phyloP scores from a whole-genome alignment of 192 early-diverging fungal genomes.

The Coemansia sp. region DNA sequence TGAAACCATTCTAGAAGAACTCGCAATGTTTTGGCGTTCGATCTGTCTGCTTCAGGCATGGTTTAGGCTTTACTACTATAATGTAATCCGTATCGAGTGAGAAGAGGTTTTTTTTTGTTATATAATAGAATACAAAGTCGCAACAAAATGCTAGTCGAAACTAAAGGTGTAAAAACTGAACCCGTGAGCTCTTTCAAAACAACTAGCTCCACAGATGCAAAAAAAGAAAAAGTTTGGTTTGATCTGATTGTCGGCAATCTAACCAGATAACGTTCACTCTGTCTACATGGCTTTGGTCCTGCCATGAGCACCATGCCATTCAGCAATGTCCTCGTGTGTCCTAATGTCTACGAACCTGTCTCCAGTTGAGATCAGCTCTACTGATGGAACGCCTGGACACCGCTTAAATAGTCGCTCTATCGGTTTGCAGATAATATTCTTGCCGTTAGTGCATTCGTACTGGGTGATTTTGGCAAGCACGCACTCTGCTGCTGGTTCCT shows the following conservation, averaged over 20 bases:
- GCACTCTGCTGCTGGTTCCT: constrained; percentile 25
- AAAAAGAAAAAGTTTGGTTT: constrained; percentile 19
- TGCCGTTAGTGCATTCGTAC: constrained; percentile 36
- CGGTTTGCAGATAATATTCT: constrained; percentile 27
- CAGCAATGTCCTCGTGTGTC: constrained; percentile 2
- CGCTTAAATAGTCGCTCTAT: constrained; percentile 49
- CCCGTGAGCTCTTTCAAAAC: background rate
- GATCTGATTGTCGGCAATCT: constrained; percentile 11
- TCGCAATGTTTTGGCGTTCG: constrained; percentile 17
- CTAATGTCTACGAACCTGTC: constrained; percentile 26
- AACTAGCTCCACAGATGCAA: background rate
- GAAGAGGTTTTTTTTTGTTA: background rate
- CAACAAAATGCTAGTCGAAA: background rate
- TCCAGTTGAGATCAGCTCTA: constrained; percentile 40
- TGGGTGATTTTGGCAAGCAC: constrained; percentile 36
- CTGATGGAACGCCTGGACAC: constrained; percentile 30
- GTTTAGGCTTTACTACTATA: background rate
- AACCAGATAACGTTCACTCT: background rate
- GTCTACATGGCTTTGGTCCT: background rate
- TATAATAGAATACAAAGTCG: background rate
- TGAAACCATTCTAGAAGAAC: constrained; percentile 57
- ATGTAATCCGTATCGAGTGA: background rate
- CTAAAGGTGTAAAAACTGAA: background rate
- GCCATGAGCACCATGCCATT: background rate
- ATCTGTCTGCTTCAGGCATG: constrained; percentile 4